Conservation (phyloP, 208 protist species). For the Acanthamoeba royreba region DNA sequence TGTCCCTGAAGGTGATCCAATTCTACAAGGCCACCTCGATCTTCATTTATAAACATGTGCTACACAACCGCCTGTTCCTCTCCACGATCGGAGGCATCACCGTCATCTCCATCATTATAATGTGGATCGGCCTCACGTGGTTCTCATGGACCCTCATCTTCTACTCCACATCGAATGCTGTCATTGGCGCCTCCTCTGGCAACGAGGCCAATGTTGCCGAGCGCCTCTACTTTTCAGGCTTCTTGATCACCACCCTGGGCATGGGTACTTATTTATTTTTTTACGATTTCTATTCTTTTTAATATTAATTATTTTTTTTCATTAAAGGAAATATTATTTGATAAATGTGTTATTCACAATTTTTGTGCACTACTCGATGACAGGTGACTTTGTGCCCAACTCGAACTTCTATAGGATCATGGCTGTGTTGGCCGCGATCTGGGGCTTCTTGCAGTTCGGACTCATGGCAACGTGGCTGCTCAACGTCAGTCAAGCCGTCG, state of each 20-base stretch:
- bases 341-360: too few species aligned
- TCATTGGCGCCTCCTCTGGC: not conserved
- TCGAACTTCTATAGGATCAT: not conserved
- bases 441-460: not conserved
- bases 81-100: not conserved
- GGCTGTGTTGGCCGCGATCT: not conserved
- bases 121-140: not conserved
- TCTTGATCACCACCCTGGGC: not conserved
- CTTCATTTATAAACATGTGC: not conserved
- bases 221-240: not conserved
- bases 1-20: not conserved
- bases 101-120: not conserved
- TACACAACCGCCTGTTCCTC: not conserved
- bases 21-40: not conserved
- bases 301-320: too few species aligned
- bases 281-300: not conserved
- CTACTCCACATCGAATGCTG: not conserved
- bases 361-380: too few species aligned
- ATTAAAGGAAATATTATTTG: too few species aligned
- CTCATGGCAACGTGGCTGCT: not conserved
- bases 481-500: not conserved
- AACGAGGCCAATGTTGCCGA: not conserved
- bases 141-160: not conserved
- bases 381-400: not conserved
- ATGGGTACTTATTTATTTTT: not conserved